Evolutionary conservation across 2,329 filamentous ascomycete species (phyloP).

Genomic region (Claviceps monticola): DNA sequence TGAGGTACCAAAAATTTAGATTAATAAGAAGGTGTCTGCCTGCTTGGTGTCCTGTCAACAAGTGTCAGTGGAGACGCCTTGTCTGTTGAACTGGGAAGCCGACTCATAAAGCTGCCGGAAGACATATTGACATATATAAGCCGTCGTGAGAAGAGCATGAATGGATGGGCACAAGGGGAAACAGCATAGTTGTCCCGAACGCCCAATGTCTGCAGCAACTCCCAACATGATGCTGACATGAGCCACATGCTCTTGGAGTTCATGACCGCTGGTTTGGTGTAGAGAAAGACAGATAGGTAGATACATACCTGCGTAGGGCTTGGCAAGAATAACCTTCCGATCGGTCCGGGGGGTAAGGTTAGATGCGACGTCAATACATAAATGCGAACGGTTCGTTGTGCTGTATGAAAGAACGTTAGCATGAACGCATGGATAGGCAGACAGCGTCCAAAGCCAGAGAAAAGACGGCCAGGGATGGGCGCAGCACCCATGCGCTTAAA

Average conservation of each 20-base stretch:
- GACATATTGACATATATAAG: not conserved
- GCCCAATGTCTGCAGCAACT: not conserved
- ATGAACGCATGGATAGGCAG: not conserved
- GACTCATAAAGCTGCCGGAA: not conserved
- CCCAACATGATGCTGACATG: not conserved
- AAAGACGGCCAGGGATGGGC: conserved; percentile 2
- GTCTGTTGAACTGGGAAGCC: not conserved
- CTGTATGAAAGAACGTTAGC: conserved; percentile 2
- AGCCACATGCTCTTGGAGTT: not conserved
- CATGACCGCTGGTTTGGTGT: not conserved
- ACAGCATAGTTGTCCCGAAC: not conserved
- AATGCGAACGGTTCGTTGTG: not conserved
- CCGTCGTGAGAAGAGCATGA: not conserved
- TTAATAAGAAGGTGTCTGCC: not conserved
- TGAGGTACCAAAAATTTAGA: not conserved
- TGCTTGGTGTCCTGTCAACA: not conserved
- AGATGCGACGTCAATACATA: not conserved
- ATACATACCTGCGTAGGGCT: not conserved
- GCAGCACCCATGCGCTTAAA: not conserved
- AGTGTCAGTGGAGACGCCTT: not conserved
- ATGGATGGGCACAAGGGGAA: not conserved
- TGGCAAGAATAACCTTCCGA: not conserved
- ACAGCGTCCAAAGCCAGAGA: not conserved
- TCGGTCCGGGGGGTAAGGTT: not conserved
- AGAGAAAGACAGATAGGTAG: not conserved